Evolutionary conservation across 179 eudicot genomes (phyloP).

Genomic region (Carnegiea gigantea): DNA sequence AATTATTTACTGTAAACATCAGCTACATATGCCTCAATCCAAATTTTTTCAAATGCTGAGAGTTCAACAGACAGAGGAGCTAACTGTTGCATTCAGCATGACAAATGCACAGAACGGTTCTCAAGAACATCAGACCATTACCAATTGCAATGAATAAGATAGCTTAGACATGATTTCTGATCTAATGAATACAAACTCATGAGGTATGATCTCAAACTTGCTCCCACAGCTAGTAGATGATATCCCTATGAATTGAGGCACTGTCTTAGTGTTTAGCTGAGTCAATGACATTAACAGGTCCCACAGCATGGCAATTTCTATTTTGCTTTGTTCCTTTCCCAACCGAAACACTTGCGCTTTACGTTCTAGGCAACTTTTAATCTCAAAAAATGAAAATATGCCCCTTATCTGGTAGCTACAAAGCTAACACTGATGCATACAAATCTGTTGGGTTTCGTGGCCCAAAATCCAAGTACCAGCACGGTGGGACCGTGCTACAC

Average conservation of each 20-base stretch:
- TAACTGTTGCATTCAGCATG: conserved; percentile 11
- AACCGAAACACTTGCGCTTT: conserved; percentile 6
- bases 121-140: not conserved
- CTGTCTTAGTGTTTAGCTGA: conserved; percentile 6
- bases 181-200: conserved; percentile 1
- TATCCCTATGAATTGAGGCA: not conserved
- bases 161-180: not conserved
- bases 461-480: too few relatives aligned
- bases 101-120: conserved; percentile 6
- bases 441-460: too few relatives aligned
- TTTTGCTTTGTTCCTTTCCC: not conserved
- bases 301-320: conserved; percentile 3
- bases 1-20: conserved; percentile 11
- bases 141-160: not conserved
- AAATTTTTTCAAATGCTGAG: not conserved
- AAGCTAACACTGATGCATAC: not conserved
- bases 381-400: not conserved
- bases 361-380: not conserved
- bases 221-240: not conserved
- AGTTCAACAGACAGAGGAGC: not conserved
- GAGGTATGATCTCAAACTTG: not conserved
- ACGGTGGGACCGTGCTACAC: too few relatives aligned
- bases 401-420: not conserved
- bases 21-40: not conserved
- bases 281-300: conserved; percentile 1